phyloP scores from a whole-genome alignment of 306 rosid genomes.

The Boehmeria nivea region DNA sequence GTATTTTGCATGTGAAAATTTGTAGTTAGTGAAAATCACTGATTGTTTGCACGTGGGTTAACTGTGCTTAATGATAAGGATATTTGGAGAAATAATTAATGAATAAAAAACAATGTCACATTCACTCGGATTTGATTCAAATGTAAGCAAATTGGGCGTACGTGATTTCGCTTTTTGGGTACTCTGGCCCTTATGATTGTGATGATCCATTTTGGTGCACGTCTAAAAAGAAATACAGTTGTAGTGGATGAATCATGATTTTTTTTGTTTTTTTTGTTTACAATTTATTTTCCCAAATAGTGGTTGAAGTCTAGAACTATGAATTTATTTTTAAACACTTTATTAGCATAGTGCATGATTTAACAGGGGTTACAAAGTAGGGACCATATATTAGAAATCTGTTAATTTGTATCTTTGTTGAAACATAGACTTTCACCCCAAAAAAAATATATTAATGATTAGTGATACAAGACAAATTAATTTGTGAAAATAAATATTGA shows the following conservation, averaged over 20 bases:
- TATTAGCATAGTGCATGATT: too few relatives aligned
- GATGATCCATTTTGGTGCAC: slow-evolving; percentile 12
- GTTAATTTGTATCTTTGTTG: too few relatives aligned
- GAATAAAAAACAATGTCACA: neutral
- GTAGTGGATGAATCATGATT: neutral
- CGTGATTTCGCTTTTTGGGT: neutral
- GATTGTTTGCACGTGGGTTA: slow-evolving; percentile 14
- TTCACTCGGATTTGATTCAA: slow-evolving; percentile 18
- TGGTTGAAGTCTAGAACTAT: too few relatives aligned
- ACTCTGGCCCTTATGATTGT: slow-evolving; percentile 9
- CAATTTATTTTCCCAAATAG: too few relatives aligned
- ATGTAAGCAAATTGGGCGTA: slow-evolving; percentile 1
- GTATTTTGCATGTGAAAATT: neutral
- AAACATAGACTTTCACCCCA: too few relatives aligned
- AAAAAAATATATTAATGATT: too few relatives aligned
- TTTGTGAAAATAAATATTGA: too few relatives aligned
- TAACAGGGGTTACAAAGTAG: too few relatives aligned
- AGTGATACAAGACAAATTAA: too few relatives aligned
- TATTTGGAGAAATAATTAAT: neutral
- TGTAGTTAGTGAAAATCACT: neutral
- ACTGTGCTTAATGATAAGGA: neutral
- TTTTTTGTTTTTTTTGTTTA: too few relatives aligned
- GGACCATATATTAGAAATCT: too few relatives aligned
- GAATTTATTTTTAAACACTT: too few relatives aligned
- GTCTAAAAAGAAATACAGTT: slow-evolving; percentile 10